Percentiles rank a stretch among this genome's conserved stretches.
phyloP scores from a whole-genome alignment of 225 moss, liverwort and hornwort species.

The Anthoceros angustus region DNA sequence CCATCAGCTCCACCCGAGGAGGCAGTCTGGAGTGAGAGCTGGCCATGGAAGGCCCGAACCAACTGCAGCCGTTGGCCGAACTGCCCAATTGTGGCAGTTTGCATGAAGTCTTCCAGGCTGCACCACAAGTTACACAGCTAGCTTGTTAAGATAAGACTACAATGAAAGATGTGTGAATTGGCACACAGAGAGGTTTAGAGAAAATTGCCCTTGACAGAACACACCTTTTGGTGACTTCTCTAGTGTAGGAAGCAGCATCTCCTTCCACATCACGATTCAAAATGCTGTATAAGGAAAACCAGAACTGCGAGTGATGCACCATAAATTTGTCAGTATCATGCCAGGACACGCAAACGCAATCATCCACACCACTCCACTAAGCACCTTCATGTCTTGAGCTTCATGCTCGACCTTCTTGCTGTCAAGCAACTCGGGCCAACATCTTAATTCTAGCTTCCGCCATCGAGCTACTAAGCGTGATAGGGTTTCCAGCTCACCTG shows the following conservation, averaged over 20 bases:
- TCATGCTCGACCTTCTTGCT: slow-evolving; percentile 44
- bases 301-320: slow-evolving; percentile 20
- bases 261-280: slow-evolving; percentile 57
- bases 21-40: slow-evolving; percentile 32
- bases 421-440: slow-evolving; percentile 61
- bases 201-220: not conserved
- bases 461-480: slow-evolving; percentile 58
- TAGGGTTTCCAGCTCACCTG: slow-evolving; percentile 20
- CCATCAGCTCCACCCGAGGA: slow-evolving; percentile 22
- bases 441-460: slow-evolving; percentile 84
- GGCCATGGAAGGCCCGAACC: slow-evolving; percentile 50
- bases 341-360: not conserved
- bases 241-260: slow-evolving; percentile 35
- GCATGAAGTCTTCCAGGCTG: slow-evolving; percentile 84
- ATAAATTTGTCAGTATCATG: not conserved
- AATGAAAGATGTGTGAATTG: not conserved
- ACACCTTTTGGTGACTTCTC: slow-evolving; percentile 46
- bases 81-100: slow-evolving; percentile 65
- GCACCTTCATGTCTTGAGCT: slow-evolving; percentile 43
- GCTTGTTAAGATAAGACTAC: not conserved
- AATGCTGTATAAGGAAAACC: slow-evolving; percentile 73
- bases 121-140: not conserved
- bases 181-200: not conserved
- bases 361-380: not conserved
- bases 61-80: slow-evolving; percentile 56